phyloP scores from a whole-genome alignment of 306 rosid genomes.

The Carpinus viminea region DNA sequence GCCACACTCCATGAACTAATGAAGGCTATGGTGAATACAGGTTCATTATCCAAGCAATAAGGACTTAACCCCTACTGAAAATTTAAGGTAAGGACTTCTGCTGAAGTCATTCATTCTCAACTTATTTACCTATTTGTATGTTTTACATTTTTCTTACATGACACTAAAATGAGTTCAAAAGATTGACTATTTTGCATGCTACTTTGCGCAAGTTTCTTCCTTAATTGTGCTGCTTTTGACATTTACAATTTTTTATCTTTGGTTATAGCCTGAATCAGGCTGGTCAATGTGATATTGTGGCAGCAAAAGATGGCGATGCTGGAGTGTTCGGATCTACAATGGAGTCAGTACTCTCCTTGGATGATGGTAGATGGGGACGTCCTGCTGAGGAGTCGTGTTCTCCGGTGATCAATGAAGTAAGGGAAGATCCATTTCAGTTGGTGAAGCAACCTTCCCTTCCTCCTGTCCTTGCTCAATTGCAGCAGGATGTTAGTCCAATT shows the following conservation, averaged over 20 bases:
- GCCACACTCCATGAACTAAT: slow-evolving; percentile 12
- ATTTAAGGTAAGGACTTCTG: slow-evolving; percentile 54
- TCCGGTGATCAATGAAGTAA: slow-evolving; percentile 46
- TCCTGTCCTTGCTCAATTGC: slow-evolving; percentile 85
- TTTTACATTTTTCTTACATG: slow-evolving; percentile 9
- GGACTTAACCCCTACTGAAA: slow-evolving; percentile 48
- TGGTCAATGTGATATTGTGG: slow-evolving; percentile 68
- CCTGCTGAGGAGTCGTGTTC: slow-evolving; percentile 55
- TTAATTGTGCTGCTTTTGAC: slow-evolving; percentile 34
- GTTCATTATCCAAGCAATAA: slow-evolving; percentile 86
- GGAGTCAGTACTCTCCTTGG: slow-evolving; percentile 88
- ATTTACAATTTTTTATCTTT: slow-evolving; percentile 29
- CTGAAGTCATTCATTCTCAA: slow-evolving; percentile 13
- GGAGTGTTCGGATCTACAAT: slow-evolving; percentile 56
- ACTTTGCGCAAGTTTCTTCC: slow-evolving; percentile 19
- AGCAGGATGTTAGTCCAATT: slow-evolving; percentile 54
- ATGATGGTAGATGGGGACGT: slow-evolving; percentile 73
- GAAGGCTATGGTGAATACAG: slow-evolving; percentile 38
- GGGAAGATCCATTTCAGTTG: slow-evolving; percentile 62
- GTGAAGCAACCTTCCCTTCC: slow-evolving; percentile 89
- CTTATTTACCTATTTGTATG: slow-evolving; percentile 24
- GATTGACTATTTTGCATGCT: slow-evolving; percentile 10
- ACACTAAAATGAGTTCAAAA: slow-evolving; percentile 12
- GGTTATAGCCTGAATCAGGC: slow-evolving; percentile 66
- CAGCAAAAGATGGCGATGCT: slow-evolving; percentile 56